Conservation (phyloP, 768 basidiomycete genomes). For the Mycena haematopus region DNA sequence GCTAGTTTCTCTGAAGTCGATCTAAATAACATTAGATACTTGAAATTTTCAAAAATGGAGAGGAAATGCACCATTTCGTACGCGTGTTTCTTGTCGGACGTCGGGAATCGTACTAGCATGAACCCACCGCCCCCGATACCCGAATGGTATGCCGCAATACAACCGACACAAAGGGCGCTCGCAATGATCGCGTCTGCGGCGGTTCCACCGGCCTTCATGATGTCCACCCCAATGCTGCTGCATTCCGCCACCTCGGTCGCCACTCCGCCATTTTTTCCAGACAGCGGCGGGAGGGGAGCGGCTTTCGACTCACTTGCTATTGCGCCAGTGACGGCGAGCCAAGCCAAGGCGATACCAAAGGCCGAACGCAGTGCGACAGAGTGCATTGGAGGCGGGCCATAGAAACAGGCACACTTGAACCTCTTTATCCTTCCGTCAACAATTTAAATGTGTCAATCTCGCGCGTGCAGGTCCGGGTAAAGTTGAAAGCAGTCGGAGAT, state of each 20-base stretch:
- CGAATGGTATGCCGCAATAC: conserved; percentile 47
- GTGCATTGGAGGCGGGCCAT: not conserved
- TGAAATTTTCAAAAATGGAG: conserved; percentile 12
- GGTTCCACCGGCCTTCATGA: conserved; percentile 49
- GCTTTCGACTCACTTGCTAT: not conserved
- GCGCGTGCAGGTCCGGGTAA: no score
- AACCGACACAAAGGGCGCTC: conserved; percentile 46
- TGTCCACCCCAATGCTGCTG: conserved; percentile 48
- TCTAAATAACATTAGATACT: conserved; percentile 45
- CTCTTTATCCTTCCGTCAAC: no score
- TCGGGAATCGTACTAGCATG: conserved; percentile 28
- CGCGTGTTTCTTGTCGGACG: conserved; percentile 2
- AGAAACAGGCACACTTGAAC: no score
- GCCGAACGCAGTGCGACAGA: not conserved
- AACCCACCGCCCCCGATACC: conserved; percentile 36
- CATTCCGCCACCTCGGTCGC: conserved; percentile 37
- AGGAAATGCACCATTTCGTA: conserved; percentile 20
- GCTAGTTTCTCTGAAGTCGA: conserved; percentile 72
- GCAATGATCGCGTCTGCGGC: conserved; percentile 57
- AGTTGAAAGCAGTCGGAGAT: no score
- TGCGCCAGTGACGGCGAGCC: not conserved
- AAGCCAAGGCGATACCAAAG: not conserved
- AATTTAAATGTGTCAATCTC: no score
- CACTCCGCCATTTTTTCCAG: conserved; percentile 26
- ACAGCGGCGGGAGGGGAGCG: conserved; percentile 5